These are phyloP conservation scores for Proteromonas lacertae DNA, from an alignment of 352 stramenopile genomes.

Conservation along the genomic window DNA sequence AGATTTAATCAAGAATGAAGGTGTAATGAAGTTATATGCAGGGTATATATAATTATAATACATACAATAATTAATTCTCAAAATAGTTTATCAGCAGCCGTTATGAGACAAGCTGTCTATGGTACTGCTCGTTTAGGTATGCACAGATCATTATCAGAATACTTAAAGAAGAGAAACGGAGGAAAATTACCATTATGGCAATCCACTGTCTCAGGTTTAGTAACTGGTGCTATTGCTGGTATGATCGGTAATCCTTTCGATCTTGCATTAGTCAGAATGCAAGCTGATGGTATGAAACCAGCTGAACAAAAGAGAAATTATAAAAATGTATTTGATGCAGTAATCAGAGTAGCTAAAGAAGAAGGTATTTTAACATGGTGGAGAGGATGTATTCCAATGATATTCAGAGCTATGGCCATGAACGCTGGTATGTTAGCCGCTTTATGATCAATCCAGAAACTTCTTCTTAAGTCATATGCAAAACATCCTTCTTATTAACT, in stretches of 20 bases:
- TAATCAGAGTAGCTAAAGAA: slow-evolving; percentile 8
- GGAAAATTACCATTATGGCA: slow-evolving; percentile 25
- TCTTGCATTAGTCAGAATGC: slow-evolving; percentile 76
- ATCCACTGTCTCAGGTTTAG: slow-evolving; percentile 27
- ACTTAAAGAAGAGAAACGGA: slow-evolving; percentile 20
- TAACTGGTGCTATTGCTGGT: slow-evolving; percentile 47
- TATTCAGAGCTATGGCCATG: slow-evolving; percentile 82
- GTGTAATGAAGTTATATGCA: slow-evolving; percentile 22
- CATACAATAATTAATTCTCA: no score
- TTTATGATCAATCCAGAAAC: slow-evolving; percentile 91
- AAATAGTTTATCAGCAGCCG: slow-evolving; percentile 27
- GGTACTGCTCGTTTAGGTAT: slow-evolving; percentile 30
- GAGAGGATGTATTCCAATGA: slow-evolving; percentile 25
- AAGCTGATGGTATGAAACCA: slow-evolving; percentile 68
- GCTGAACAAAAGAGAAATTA: slow-evolving; percentile 65
- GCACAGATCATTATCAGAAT: slow-evolving; percentile 27
- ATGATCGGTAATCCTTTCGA: slow-evolving; percentile 90
- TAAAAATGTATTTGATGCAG: slow-evolving; percentile 86
- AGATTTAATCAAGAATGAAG: slow-evolving; percentile 22
- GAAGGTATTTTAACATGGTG: slow-evolving; percentile 9
- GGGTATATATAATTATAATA: no score
- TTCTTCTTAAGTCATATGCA: slow-evolving; percentile 22
- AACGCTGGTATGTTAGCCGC: slow-evolving; percentile 98
- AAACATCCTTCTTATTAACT: no score
- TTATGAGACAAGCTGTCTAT: slow-evolving; percentile 35